Conservation (phyloP, 768 basidiomycete genomes). For the Boletus rubescentipes region DNA sequence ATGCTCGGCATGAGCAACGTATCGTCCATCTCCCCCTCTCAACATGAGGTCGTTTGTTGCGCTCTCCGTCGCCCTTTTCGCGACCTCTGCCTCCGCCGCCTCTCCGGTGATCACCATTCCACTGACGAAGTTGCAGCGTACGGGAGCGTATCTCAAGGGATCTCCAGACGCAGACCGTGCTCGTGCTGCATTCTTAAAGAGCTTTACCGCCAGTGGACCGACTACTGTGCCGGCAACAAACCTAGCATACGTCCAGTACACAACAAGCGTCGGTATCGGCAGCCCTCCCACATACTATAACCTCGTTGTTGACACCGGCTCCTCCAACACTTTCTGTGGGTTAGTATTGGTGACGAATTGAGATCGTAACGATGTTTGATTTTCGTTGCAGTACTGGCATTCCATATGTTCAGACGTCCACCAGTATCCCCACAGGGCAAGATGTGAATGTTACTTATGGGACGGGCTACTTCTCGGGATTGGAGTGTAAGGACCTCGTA, state of each 20-base stretch:
- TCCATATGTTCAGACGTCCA: constrained; percentile 16
- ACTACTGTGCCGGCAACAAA: constrained; percentile 17
- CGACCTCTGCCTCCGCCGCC: constrained; percentile 1
- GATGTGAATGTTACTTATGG: constrained; percentile 12
- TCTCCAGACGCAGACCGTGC: constrained; percentile 18
- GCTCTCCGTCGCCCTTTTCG: constrained; percentile 7
- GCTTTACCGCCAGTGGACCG: neutral
- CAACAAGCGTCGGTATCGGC: constrained; percentile 26
- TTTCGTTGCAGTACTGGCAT: constrained; percentile 17
- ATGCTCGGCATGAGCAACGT: neutral
- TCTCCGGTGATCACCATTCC: constrained; percentile 4
- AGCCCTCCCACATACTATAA: constrained; percentile 28
- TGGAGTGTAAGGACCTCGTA: constrained; percentile 29
- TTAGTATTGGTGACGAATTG: neutral
- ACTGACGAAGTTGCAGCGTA: constrained; percentile 12
- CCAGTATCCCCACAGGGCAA: constrained; percentile 26
- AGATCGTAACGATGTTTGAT: neutral
- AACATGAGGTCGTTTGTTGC: constrained; percentile 14
- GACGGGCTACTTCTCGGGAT: constrained; percentile 26
- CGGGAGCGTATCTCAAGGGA: constrained; percentile 17
- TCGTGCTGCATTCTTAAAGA: constrained; percentile 13
- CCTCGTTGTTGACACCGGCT: constrained; percentile 33
- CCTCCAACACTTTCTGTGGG: constrained; percentile 32
- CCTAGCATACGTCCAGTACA: constrained; percentile 17
- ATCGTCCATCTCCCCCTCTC: neutral